A percentile compares a stretch with the other conserved stretches of the same genome.
Evolutionary conservation across 805 yeast genomes (phyloP).

Genomic region (Cyberlindnera japonica): DNA sequence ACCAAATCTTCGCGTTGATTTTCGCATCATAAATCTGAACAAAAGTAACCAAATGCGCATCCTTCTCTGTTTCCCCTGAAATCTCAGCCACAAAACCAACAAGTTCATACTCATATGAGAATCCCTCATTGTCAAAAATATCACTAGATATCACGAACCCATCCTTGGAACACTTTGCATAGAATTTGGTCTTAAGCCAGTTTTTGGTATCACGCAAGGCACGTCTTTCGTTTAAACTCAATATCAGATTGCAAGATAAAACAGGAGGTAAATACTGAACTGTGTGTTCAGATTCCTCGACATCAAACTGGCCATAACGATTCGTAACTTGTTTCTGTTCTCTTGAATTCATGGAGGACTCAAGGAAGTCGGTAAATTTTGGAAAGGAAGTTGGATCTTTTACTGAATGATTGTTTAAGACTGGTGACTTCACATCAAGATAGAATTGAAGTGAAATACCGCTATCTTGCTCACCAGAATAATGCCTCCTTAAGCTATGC

Average conservation of each 20-base stretch:
- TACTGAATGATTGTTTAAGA: neutral
- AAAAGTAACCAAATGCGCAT: slow-evolving; percentile 58
- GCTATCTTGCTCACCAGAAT: neutral
- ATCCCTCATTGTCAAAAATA: neutral
- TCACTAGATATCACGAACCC: slow-evolving; percentile 35
- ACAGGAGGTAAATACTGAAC: slow-evolving; percentile 62
- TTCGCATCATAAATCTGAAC: slow-evolving; percentile 40
- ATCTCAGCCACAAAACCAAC: slow-evolving; percentile 71
- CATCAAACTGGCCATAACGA: slow-evolving; percentile 47
- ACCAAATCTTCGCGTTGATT: slow-evolving; percentile 51
- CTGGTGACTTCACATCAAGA: slow-evolving; percentile 21
- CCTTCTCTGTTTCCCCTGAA: slow-evolving; percentile 39
- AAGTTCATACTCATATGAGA: slow-evolving; percentile 47
- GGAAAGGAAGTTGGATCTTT: slow-evolving; percentile 19
- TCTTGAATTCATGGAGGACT: slow-evolving; percentile 30
- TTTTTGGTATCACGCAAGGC: slow-evolving; percentile 44
- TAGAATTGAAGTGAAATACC: slow-evolving; percentile 3
- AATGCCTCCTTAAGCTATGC: slow-evolving; percentile 9
- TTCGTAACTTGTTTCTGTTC: slow-evolving; percentile 33
- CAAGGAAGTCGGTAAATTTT: slow-evolving; percentile 53
- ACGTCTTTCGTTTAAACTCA: slow-evolving; percentile 52
- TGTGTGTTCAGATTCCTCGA: slow-evolving; percentile 48
- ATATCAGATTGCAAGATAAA: slow-evolving; percentile 55
- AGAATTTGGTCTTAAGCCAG: slow-evolving; percentile 65
- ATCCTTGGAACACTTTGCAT: slow-evolving; percentile 32